Conservation (phyloP, 1,139 yeast genomes). For the Pichia kudriavzevii region DNA sequence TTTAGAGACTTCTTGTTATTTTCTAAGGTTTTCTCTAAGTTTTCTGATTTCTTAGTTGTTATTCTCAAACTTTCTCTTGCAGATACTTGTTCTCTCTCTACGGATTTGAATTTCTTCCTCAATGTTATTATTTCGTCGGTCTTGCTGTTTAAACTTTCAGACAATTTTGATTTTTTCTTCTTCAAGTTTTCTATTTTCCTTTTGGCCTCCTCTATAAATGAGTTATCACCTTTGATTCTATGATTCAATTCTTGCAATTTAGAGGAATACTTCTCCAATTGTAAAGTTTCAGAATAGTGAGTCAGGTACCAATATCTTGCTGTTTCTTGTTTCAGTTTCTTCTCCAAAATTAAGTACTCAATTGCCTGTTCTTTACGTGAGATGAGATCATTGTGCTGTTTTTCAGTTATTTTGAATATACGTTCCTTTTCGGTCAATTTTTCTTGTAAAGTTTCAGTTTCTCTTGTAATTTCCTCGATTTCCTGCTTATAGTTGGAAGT, state of each 20-base stretch:
- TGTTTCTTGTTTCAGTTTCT: slow-evolving; percentile 45
- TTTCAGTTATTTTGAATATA: slow-evolving; percentile 71
- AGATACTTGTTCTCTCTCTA: slow-evolving; percentile 36
- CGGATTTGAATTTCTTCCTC: slow-evolving; percentile 37
- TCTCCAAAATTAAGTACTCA: slow-evolving; percentile 58
- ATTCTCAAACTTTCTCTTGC: slow-evolving; percentile 27
- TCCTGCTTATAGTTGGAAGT: slow-evolving; percentile 74
- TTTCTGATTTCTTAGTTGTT: slow-evolving; percentile 9
- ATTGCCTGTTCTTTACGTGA: slow-evolving; percentile 65
- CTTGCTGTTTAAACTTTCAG: slow-evolving; percentile 29
- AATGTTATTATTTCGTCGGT: slow-evolving; percentile 46
- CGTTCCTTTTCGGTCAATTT: slow-evolving; percentile 74
- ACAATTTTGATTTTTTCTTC: slow-evolving; percentile 31
- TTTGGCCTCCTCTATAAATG: slow-evolving; percentile 38
- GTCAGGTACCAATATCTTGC: slow-evolving; percentile 34
- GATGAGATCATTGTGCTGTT: slow-evolving; percentile 67
- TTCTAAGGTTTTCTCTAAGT: slow-evolving; percentile 32
- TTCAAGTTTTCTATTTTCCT: slow-evolving; percentile 36
- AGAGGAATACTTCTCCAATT: slow-evolving; percentile 27
- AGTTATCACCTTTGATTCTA: slow-evolving; percentile 41
- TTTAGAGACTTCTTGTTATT: slow-evolving; percentile 32
- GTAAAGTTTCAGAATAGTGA: neutral
- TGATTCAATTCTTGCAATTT: slow-evolving; percentile 34
- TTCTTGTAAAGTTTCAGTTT: slow-evolving; percentile 56
- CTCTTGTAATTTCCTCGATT: slow-evolving; percentile 57